Conservation (phyloP, 306 rosid species). For the Vachellia collinsii region DNA sequence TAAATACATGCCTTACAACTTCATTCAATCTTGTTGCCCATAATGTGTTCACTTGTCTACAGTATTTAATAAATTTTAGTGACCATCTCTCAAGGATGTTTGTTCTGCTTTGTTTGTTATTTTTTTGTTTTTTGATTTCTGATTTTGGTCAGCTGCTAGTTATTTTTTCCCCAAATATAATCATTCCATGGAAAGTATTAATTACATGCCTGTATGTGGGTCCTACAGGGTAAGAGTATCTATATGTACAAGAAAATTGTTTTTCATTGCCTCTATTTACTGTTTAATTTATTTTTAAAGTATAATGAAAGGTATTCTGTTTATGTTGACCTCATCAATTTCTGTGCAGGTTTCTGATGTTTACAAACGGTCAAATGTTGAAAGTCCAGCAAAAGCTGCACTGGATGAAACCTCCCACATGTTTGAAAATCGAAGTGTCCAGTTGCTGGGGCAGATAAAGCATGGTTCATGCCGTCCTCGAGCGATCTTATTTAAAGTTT, state of each 20-base stretch:
- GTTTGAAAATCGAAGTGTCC: constrained; percentile 87
- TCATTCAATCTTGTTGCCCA: constrained; percentile 20
- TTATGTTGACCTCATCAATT: constrained; percentile 23
- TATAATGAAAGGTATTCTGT: neutral
- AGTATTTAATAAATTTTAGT: constrained; percentile 11
- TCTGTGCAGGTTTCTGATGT: constrained; percentile 79
- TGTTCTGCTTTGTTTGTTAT: constrained; percentile 2
- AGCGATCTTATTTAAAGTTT: constrained; percentile 89
- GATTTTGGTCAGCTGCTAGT: constrained; percentile 23
- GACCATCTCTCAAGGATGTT: constrained; percentile 20
- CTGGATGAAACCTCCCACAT: constrained; percentile 79
- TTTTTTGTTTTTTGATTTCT: constrained; percentile 14
- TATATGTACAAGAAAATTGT: constrained; percentile 19
- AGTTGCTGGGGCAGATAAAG: constrained; percentile 90
- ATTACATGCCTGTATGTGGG: constrained; percentile 30
- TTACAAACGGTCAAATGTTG: constrained; percentile 81
- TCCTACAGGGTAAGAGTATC: constrained; percentile 21
- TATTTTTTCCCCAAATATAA: constrained; percentile 17
- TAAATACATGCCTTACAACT: constrained; percentile 18
- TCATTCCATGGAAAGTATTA: constrained; percentile 22
- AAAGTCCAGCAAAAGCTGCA: constrained; percentile 91
- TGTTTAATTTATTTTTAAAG: constrained; percentile 37
- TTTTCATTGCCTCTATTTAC: neutral
- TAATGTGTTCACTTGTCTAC: constrained; percentile 19
- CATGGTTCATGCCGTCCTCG: constrained; percentile 96